These are phyloP conservation scores for Piper longum DNA, from an alignment of 164 flowering plant genomes.

Conservation along the genomic window DNA sequence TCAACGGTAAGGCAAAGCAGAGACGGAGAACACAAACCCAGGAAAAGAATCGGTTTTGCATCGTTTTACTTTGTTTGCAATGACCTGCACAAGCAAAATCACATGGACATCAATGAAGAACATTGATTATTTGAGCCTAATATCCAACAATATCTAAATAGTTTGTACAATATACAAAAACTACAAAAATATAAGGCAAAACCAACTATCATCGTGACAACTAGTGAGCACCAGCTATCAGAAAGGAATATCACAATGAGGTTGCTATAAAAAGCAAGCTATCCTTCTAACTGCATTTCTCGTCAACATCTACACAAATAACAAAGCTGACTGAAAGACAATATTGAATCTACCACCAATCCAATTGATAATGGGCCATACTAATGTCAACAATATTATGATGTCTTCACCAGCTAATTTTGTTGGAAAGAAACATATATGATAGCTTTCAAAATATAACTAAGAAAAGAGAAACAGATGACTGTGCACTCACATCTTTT, in stretches of 20 bases:
- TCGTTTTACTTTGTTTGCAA: constrained; percentile 82
- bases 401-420: background rate
- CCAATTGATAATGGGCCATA: too few relatives aligned
- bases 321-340: too few relatives aligned
- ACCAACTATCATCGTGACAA: background rate
- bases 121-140: background rate
- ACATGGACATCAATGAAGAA: constrained; percentile 3
- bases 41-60: constrained; percentile 93
- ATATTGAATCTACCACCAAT: too few relatives aligned
- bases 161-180: too few relatives aligned
- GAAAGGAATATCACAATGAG: background rate
- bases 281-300: too few relatives aligned
- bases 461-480: too few relatives aligned
- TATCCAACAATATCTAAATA: background rate
- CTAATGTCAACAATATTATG: too few relatives aligned
- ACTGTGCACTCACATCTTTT: constrained; percentile 59
- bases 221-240: background rate
- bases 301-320: too few relatives aligned
- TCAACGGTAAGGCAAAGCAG: too few relatives aligned
- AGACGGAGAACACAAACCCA: constrained; percentile 25
- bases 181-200: background rate
- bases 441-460: background rate
- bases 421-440: background rate
- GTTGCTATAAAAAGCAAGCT: background rate
- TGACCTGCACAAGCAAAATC: constrained; percentile 30